Base-by-base conservation (phyloP, 129 eudicot genomes). In the Escallonia rubra region DNA sequence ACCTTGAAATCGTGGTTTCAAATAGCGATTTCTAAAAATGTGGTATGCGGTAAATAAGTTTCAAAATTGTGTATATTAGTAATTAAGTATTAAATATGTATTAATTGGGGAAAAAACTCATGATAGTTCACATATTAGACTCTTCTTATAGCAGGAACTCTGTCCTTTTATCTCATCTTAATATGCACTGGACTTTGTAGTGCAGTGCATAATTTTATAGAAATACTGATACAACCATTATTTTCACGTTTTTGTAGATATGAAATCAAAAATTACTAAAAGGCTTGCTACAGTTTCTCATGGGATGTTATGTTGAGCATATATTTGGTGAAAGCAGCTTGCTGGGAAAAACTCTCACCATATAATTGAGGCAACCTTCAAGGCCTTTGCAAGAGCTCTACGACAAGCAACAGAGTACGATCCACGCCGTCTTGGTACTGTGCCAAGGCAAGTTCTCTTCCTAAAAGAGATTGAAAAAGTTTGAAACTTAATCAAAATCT, bases 321-420 rank as follows among this genome's bases (percentile, higher is more conserved):
- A 2, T 34, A 14, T 15, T 57, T 11, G 13, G 45, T 69, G 61
- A 39, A 42, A 69, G 78, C 83, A 93, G 98, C 98, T 93, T 74
- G 91, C 96, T 65, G 98, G 98, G 16, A 78, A 76, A 79, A 93
- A 93, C 79, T 93, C 98, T 80, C 98, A 93, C 78, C 98, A 93
- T 78, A 93, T 93, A 13, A 86, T 93, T 67, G 98, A 93, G 83
- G 98, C 98, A 74, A 93, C 98, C 57, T 93, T 86, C 69, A 93
- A 93, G 78, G 98, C 96, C 55, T 92, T 92, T 74, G 96, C 96
- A 38, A 92, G 98, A 78, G 98, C 98, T 71, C 96, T 93, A 61
- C 83, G 98, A 73, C 96, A 89, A 79, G 98, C 98, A 63, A 88
- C 91, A 15, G 98, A 92, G 73, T 86, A 81, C 56, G 98, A 92